phyloP scores from a whole-genome alignment of 2,329 filamentous ascomycete genomes.

The Colletotrichum magnum region DNA sequence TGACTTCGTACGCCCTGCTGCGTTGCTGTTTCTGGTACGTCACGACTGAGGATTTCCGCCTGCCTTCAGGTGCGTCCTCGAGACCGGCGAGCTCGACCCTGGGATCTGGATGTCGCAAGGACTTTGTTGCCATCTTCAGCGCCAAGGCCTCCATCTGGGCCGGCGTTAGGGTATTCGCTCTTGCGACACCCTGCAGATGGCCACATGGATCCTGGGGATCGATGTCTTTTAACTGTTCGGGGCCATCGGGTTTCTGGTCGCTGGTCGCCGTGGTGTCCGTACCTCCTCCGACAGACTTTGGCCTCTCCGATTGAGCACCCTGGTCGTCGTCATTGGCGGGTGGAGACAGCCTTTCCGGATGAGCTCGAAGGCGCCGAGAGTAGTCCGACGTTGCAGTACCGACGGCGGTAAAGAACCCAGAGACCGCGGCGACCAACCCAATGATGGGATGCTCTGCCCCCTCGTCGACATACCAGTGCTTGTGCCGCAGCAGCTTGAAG shows the following conservation, averaged over 20 bases:
- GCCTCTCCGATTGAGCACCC: neutral
- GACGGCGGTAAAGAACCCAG: slow-evolving; percentile 76
- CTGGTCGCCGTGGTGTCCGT: slow-evolving; percentile 15
- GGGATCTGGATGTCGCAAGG: slow-evolving; percentile 66
- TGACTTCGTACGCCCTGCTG: slow-evolving; percentile 44
- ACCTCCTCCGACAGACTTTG: slow-evolving; percentile 8
- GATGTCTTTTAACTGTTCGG: neutral
- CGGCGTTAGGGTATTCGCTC: slow-evolving; percentile 39
- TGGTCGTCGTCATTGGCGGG: neutral
- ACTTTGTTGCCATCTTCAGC: slow-evolving; percentile 50
- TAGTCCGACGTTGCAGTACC: slow-evolving; percentile 63
- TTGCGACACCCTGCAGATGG: neutral
- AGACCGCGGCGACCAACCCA: slow-evolving; percentile 74
- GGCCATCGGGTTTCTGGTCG: neutral
- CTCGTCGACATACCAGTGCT: slow-evolving; percentile 75
- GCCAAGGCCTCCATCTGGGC: slow-evolving; percentile 49
- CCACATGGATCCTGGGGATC: neutral
- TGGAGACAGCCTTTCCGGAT: neutral
- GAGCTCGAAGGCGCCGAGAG: slow-evolving; percentile 35
- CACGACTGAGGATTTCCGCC: slow-evolving; percentile 2
- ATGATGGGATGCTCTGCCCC: slow-evolving; percentile 76
- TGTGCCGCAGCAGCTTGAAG: slow-evolving; percentile 62
- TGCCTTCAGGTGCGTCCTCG: neutral
- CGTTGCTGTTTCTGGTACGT: neutral
- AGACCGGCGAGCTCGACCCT: slow-evolving; percentile 14